Percentiles rank a stretch among this genome's conserved stretches.
These are phyloP conservation scores for Porpolomopsis calyptriformis DNA, from an alignment of 768 basidiomycete genomes.

Conservation along the genomic window DNA sequence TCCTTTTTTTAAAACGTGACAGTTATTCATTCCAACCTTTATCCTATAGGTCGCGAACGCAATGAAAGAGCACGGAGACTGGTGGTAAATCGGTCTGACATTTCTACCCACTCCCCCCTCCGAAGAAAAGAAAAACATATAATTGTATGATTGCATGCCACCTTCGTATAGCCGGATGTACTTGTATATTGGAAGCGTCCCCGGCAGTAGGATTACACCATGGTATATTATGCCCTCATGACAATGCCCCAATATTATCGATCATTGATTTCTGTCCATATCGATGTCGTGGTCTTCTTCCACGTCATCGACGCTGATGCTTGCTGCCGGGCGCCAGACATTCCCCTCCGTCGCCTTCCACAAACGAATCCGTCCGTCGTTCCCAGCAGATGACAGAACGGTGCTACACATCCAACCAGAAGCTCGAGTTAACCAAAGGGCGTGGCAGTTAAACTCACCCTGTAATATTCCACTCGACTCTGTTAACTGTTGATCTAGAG, in stretches of 20 bases:
- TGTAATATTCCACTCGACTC: conserved; percentile 92
- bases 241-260: too few relatives aligned
- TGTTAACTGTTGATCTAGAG: conserved; percentile 57
- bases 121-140: too few relatives aligned
- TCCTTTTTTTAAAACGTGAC: too few relatives aligned
- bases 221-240: too few relatives aligned
- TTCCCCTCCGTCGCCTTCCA: conserved; percentile 81
- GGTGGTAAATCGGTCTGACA: conserved; percentile 57
- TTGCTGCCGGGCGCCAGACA: conserved; percentile 78
- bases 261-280: conserved; percentile 1
- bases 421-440: neutral
- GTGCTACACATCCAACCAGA: conserved; percentile 43
- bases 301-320: conserved; percentile 51
- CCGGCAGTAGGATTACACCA: too few relatives aligned
- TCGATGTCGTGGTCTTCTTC: conserved; percentile 11
- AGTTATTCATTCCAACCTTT: neutral
- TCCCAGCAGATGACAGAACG: conserved; percentile 71
- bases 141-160: too few relatives aligned
- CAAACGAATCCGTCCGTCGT: conserved; percentile 70
- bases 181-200: too few relatives aligned
- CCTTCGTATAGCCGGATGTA: too few relatives aligned
- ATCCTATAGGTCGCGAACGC: conserved; percentile 44
- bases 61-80: conserved; percentile 66
- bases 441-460: conserved; percentile 35
- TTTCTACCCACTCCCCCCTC: too few relatives aligned